Evolutionary conservation across 805 yeast genomes (phyloP).

Genomic region (Maudiozyma turicensis): DNA sequence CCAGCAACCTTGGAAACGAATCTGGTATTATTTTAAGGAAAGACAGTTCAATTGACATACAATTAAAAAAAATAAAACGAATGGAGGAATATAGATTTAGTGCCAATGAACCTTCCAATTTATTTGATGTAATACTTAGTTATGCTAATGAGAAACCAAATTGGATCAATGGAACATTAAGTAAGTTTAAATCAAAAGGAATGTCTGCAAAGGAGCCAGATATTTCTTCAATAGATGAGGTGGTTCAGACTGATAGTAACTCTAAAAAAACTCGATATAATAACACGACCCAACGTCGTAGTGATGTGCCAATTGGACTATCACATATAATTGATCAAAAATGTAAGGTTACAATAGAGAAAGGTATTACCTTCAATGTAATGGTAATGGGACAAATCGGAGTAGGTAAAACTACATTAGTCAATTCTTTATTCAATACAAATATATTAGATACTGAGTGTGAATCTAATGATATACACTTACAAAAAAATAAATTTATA

Average conservation of each 20-base stretch:
- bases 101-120: too few species aligned
- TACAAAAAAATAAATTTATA: not conserved
- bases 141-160: too few species aligned
- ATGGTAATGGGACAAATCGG: slow-evolving; percentile 86
- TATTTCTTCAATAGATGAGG: not conserved
- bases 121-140: too few species aligned
- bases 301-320: slow-evolving; percentile 16
- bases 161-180: too few species aligned
- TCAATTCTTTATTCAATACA: slow-evolving; percentile 68
- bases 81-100: too few species aligned
- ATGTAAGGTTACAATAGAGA: slow-evolving; percentile 30
- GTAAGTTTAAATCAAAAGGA: too few species aligned
- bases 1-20: too few species aligned
- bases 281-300: not conserved
- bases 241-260: not conserved
- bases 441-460: not conserved
- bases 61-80: too few species aligned
- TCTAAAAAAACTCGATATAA: not conserved
- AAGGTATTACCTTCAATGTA: slow-evolving; percentile 68
- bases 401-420: slow-evolving; percentile 70
- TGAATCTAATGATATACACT: not conserved
- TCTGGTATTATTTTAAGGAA: too few species aligned
- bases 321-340: slow-evolving; percentile 23
- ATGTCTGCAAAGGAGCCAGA: too few species aligned
- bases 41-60: too few species aligned